phyloP scores from a whole-genome alignment of 345 rosid genomes.

The Garcia nutans region DNA sequence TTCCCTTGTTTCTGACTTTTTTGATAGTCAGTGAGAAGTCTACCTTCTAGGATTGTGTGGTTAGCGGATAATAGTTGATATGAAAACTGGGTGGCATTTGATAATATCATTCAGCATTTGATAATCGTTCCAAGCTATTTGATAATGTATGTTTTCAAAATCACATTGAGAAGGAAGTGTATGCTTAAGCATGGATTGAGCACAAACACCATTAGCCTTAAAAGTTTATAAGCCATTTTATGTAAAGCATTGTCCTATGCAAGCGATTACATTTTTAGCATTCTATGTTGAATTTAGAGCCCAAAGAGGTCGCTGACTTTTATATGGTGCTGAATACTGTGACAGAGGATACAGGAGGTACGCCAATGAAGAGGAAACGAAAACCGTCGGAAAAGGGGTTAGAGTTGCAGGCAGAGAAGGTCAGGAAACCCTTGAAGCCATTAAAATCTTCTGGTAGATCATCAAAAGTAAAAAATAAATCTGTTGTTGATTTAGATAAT shows the following conservation, averaged over 20 bases:
- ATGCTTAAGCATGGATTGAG: no score
- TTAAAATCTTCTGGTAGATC: conserved; percentile 51
- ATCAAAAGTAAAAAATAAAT: conserved; percentile 57
- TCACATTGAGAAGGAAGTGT: no score
- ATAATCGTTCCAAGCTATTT: no score
- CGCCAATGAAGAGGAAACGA: conserved; percentile 66
- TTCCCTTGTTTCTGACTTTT: not conserved
- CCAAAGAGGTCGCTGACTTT: not conserved
- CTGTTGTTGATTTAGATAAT: conserved; percentile 47
- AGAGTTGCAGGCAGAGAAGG: conserved; percentile 93
- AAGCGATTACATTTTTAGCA: not conserved
- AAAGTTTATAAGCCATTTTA: not conserved
- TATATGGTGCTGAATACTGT: conserved; percentile 25
- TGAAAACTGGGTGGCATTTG: no score
- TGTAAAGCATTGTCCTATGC: not conserved
- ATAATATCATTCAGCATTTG: no score
- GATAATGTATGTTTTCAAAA: no score
- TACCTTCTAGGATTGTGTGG: no score
- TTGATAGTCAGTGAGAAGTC: not conserved
- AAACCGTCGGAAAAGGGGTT: conserved; percentile 96
- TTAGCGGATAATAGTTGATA: not conserved
- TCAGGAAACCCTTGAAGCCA: conserved; percentile 62
- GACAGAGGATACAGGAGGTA: conserved; percentile 79
- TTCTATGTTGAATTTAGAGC: not conserved
- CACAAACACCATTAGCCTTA: no score